Evolutionary conservation across 1,284 basidiomycete genomes (phyloP), one percentile per base, ranked within the genome.

Genomic region (Puccinia novopanici): DNA sequence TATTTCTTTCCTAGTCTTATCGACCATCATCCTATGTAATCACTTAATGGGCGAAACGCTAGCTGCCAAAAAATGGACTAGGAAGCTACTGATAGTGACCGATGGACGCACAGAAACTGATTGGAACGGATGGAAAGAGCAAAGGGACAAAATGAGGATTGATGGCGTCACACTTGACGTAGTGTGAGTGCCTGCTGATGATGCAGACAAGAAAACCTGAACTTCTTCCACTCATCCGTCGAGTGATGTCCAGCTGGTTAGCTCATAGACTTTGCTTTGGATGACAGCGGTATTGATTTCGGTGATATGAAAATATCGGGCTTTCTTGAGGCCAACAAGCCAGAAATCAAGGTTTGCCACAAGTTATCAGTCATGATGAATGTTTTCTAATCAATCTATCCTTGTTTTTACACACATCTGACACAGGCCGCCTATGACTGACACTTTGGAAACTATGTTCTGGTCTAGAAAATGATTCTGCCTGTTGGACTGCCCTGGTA

Each of bases 11-110:
- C 17, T 12, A 79, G 76, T 71, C 24, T n/a, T 79, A 42, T 79
- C 76, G 5, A 67, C 76, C n/a, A 63, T 79, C 76, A 79, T 79
- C 50, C 34, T 79, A 10, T 79, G 50, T 68, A 68, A 77, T 68
- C 61, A 77, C 65, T 22, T 77, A 22, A 65, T 77, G 59, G 61
- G 75, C 30, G 45, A 67, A 67, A 67, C 75, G 9, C 48, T 77
- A 34, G 61, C 24, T 17, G 24, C 37, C 22, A 77, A 77, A 37
- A 77, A 77, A 22, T 77, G 75, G 75, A 34, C 61, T 55, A 34
- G 67, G 65, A 79, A 79, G 48, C 59, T 79, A 13, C 54, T 79
- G 13, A 5, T 79, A 40, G 63, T 79, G 2, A 79, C 76, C 0
- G 76, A 79, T 67, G 76, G 27, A 30, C 59, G 24, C 2, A 68